Evolutionary conservation across 1,284 basidiomycete species (phyloP).

Genomic region (Microbotryum scabiosae): DNA sequence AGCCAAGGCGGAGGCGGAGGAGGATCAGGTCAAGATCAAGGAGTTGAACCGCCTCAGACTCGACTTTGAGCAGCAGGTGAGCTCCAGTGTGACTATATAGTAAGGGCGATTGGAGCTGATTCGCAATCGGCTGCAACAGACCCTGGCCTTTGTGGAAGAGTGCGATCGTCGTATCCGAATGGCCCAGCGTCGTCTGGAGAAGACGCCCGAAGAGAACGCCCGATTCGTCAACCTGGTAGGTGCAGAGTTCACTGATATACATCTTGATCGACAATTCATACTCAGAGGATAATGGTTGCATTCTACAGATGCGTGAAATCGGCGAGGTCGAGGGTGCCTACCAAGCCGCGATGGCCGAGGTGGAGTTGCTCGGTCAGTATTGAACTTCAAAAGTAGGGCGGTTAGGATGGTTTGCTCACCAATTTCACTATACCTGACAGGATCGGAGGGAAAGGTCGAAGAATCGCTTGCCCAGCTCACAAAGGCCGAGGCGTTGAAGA

Average conservation of each 20-base stretch:
- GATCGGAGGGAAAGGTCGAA: constrained; percentile 71
- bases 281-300: not conserved
- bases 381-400: not conserved
- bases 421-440: constrained; percentile 12
- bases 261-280: not conserved
- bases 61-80: constrained; percentile 33
- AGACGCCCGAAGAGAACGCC: constrained; percentile 98
- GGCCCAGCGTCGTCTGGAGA: constrained; percentile 89
- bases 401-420: not conserved
- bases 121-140: constrained; percentile 38
- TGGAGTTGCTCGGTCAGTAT: constrained; percentile 74
- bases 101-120: not conserved
- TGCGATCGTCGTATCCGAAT: constrained; percentile 93
- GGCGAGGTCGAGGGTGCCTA: constrained; percentile 98
- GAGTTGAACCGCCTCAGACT: constrained; percentile 35
- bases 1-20: constrained; percentile 47
- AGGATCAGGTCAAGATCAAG: constrained; percentile 25
- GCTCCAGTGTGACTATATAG: not conserved
- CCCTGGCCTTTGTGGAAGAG: constrained; percentile 92
- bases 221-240: constrained; percentile 88
- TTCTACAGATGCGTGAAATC: constrained; percentile 86
- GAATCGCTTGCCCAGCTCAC: constrained; percentile 96
- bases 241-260: constrained; percentile 8
- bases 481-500: constrained; percentile 94
- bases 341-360: constrained; percentile 96